A percentile compares a stretch with the other conserved stretches of the same genome.
Conservation (phyloP, 208 protist genomes). For the Histomonas meleagridis region DNA sequence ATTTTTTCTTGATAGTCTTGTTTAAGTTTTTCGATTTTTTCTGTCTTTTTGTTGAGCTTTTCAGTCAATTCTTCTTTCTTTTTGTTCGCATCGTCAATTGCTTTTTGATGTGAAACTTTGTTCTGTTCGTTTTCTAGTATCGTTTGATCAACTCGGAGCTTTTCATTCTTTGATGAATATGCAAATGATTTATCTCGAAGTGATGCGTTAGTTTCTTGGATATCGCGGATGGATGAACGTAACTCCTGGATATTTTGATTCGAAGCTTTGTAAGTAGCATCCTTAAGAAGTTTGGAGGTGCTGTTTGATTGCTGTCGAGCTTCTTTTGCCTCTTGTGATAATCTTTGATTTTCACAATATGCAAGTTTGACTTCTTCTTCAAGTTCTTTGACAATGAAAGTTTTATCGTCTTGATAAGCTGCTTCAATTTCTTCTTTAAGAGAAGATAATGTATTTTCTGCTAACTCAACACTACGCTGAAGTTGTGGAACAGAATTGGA, state of each 20-base stretch:
- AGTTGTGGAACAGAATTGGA: neutral
- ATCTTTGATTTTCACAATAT: conserved; percentile 3
- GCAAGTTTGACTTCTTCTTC: conserved; percentile 7
- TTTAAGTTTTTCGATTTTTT: too few relatives aligned
- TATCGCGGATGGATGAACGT: neutral
- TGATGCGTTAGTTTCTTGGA: neutral
- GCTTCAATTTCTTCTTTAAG: neutral
- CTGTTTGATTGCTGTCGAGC: neutral
- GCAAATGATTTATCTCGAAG: neutral
- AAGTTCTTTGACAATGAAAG: neutral
- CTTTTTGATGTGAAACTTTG: neutral
- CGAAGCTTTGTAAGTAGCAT: neutral
- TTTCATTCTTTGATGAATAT: neutral
- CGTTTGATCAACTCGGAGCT: neutral
- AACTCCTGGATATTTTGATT: neutral
- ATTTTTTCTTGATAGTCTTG: too few relatives aligned
- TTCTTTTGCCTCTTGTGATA: neutral
- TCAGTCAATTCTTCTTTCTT: neutral
- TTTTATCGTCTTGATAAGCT: neutral
- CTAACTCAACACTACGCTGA: neutral
- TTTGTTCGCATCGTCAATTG: neutral
- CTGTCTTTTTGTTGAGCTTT: neutral
- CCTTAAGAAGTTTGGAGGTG: neutral
- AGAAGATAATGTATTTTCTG: neutral
- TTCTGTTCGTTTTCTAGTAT: neutral